These are phyloP conservation scores for Austroboletus olivaceoglutinosus DNA, from an alignment of 1,284 basidiomycete genomes.

Conservation along the genomic window DNA sequence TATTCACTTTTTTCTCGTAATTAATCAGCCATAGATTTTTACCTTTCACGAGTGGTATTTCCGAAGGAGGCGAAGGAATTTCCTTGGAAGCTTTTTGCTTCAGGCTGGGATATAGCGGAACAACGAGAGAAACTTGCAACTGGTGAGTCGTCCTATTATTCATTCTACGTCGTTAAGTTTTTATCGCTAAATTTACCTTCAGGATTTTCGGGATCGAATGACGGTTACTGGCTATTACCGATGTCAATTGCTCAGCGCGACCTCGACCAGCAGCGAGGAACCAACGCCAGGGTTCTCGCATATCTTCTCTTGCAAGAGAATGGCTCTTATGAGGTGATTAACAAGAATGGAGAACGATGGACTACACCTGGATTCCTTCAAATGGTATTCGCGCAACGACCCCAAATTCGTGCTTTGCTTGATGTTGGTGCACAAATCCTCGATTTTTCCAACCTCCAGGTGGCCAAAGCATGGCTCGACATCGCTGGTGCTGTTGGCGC, in stretches of 20 bases:
- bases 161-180: neutral
- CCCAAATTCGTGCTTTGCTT: neutral
- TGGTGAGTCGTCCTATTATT: neutral
- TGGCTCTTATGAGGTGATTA: neutral
- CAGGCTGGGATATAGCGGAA: slow-evolving; percentile 50
- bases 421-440: neutral
- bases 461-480: neutral
- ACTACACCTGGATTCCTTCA: neutral
- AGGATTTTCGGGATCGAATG: slow-evolving; percentile 14
- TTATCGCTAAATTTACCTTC: neutral
- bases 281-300: slow-evolving; percentile 40
- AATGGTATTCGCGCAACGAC: neutral
- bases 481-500: neutral
- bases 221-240: slow-evolving; percentile 4
- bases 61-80: slow-evolving; percentile 43
- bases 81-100: slow-evolving; percentile 42
- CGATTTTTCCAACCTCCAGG: neutral
- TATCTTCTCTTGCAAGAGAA: slow-evolving; percentile 36
- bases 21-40: slow-evolving; percentile 46
- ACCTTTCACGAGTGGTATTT: slow-evolving; percentile 31
- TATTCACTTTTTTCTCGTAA: slow-evolving; percentile 40
- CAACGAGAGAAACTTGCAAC: neutral
- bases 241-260: slow-evolving; percentile 10
- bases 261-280: slow-evolving; percentile 13
- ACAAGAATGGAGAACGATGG: neutral